A percentile compares a stretch with the other conserved stretches of the same genome.
Evolutionary conservation across 306 rosid species (phyloP).

Genomic region (Trifolium fragiferum): DNA sequence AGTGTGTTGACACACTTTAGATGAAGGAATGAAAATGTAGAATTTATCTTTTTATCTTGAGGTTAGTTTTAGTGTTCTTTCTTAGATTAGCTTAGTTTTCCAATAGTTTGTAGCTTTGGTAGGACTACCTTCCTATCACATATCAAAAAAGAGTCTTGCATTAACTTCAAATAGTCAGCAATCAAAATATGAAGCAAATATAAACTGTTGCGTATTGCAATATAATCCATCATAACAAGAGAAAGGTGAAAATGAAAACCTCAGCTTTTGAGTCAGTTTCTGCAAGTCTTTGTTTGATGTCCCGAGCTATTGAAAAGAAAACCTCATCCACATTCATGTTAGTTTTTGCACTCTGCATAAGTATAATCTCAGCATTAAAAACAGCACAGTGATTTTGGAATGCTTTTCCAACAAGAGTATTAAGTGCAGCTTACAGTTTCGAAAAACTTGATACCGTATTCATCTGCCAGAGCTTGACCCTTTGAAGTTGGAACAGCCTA

Average conservation of each 20-base stretch:
- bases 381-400: slow-evolving; percentile 5
- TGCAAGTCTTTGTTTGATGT: slow-evolving; percentile 93
- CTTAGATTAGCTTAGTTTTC: too few relatives aligned
- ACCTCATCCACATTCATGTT: slow-evolving; percentile 96
- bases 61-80: too few relatives aligned
- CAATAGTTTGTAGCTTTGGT: too few relatives aligned
- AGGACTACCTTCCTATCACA: too few relatives aligned
- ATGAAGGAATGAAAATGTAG: too few relatives aligned
- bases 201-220: slow-evolving; percentile 13
- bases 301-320: slow-evolving; percentile 96
- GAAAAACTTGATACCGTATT: slow-evolving; percentile 92
- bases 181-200: slow-evolving; percentile 18
- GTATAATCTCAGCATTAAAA: slow-evolving; percentile 43
- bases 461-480: slow-evolving; percentile 97
- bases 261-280: slow-evolving; percentile 88
- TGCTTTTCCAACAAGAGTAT: slow-evolving; percentile 34
- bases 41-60: too few relatives aligned
- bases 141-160: slow-evolving; percentile 11
- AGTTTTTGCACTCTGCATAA: slow-evolving; percentile 92
- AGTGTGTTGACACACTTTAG: too few relatives aligned
- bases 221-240: slow-evolving; percentile 29
- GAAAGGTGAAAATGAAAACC: slow-evolving; percentile 51
- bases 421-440: slow-evolving; percentile 76
- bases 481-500: slow-evolving; percentile 96
- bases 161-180: neutral